Base-by-base conservation (phyloP, 257 asterid genomes). In the Leonotis leonurus region DNA sequence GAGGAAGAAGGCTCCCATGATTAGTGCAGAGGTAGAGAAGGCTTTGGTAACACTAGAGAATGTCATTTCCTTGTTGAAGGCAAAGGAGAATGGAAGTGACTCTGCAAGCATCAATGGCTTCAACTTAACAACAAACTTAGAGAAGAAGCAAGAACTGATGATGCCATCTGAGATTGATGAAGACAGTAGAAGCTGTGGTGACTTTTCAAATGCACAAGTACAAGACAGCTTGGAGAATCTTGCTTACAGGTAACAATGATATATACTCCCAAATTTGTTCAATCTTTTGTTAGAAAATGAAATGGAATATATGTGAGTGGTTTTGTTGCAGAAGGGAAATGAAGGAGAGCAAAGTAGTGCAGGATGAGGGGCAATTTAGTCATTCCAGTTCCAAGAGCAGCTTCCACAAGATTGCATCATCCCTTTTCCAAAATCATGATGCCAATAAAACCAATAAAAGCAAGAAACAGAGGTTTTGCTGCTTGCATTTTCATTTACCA, bases 1-100 rank as follows among this genome's bases (percentile, higher is more conserved):
- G 33, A 57, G 48, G 65, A 63, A 26, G 30, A 57, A 64, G 45
- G 40, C 70, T 33, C 43, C 14, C 14, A 61, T 74, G 50, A 69
- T n/a, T n/a, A n/a, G 82, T 25, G 55, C 77, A 0, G 55, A 56
- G 69, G 82, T 81, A 16, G 64, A 70, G 68, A 60, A 50, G 69
- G 84, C 97, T 74, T 67, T 90, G 73, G 74, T 48, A 49, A 85
- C 82, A 61, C 55, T 90, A 68, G 87, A 79, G 24, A 81, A 70
- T 75, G 80, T 70, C 16, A 85, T 83, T 41, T 64, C 79, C 25
- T 57, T 85, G 26, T 33, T 80, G 54, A 81, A 73, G 67, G 46
- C n/a, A 69, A 52, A 60, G 71, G 20, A 58, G 45, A 16, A 64
- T n/a, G 18, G n/a, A n/a, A n/a, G n/a, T n/a, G n/a, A n/a, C n/a